These are phyloP conservation scores for Meyerozyma athensensis DNA, from an alignment of 1,139 yeast species.

Conservation along the genomic window DNA sequence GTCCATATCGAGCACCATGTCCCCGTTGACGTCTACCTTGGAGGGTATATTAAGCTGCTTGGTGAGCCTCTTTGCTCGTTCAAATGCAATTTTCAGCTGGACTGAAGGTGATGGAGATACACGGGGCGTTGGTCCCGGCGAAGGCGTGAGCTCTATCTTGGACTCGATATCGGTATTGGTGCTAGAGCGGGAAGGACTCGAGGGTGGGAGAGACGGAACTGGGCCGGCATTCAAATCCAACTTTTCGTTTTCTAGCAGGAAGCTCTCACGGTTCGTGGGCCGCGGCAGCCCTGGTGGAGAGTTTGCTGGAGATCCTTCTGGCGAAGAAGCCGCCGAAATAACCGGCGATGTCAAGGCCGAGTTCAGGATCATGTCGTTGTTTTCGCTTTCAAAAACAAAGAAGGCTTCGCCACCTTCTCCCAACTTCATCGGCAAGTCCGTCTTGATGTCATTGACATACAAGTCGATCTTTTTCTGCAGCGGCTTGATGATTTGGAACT, in stretches of 20 bases:
- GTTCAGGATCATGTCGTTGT: constrained; percentile 56
- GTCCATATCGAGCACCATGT: constrained; percentile 86
- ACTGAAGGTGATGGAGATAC: constrained; percentile 21
- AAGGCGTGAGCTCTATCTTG: constrained; percentile 21
- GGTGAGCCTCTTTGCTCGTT: constrained; percentile 66
- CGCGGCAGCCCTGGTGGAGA: constrained; percentile 18
- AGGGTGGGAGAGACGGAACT: not conserved
- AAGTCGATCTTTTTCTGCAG: constrained; percentile 92
- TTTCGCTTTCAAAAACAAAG: constrained; percentile 76
- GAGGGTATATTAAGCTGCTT: constrained; percentile 80
- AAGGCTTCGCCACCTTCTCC: constrained; percentile 99
- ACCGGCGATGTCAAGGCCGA: constrained; percentile 91
- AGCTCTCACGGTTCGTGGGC: constrained; percentile 6
- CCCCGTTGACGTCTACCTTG: constrained; percentile 85
- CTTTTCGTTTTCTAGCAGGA: not conserved
- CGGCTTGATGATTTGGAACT: constrained; percentile 89
- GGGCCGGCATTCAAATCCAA: constrained; percentile 4
- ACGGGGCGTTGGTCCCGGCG: constrained; percentile 16
- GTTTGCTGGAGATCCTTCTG: constrained; percentile 47
- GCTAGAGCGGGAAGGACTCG: not conserved
- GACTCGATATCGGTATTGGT: constrained; percentile 21
- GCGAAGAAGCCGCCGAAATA: constrained; percentile 72
- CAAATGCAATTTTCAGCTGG: constrained; percentile 45
- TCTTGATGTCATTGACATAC: constrained; percentile 74
- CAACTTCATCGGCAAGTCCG: constrained; percentile 88